Evolutionary conservation across 768 basidiomycete genomes (phyloP), one percentile per base, ranked within the genome.

Genomic region (Mycena chlorophos): DNA sequence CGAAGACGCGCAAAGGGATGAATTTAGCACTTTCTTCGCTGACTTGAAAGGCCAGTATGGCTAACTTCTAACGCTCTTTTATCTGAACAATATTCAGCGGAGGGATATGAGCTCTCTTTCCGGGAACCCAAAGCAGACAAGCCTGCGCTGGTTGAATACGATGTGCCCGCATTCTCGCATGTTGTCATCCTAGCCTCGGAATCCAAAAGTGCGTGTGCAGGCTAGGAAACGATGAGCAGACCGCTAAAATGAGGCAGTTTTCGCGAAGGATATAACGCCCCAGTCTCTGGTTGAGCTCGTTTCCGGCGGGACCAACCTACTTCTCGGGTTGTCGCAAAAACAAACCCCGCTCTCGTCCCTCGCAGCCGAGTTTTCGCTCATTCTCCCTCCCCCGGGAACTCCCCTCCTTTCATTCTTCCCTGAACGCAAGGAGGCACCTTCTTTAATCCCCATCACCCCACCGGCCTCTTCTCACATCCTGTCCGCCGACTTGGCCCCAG

Each of bases 351-450:
- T 95, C 10, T 78, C 84, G 13, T 83, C 88, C 13, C 82, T 96
- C 52, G 91, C 94, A 0, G 71, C 91, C 47, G 97, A 99, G 75
- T 98, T 98, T 77, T 90, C 89, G 31, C 79, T 98, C 53, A 83
- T 93, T 50, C 87, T 92, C 23, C 89, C 91, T 17, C 91, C 93
- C 4, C 89, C 93, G 2, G 87, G 87, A 1, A 88, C 87, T 0
- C 87, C 88, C 2, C 81, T 97, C 47, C 67, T 96, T 58, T 95
- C 94, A 3, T 91, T 96, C 70, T 91, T 94, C 76, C 86, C 86
- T 23, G 79, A 84, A 66, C 84, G 89, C 37, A 71, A 81, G n/a
- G 80, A 81, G n/a, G 77, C 83, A 0, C 71, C 82, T 1, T 82
- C 79, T 0, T 74, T 90, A 23, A 79, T 93, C 28, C 89, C 89